Evolutionary conservation across 352 stramenopile species (phyloP).

Genomic region (Globisporangium cederbergense): DNA sequence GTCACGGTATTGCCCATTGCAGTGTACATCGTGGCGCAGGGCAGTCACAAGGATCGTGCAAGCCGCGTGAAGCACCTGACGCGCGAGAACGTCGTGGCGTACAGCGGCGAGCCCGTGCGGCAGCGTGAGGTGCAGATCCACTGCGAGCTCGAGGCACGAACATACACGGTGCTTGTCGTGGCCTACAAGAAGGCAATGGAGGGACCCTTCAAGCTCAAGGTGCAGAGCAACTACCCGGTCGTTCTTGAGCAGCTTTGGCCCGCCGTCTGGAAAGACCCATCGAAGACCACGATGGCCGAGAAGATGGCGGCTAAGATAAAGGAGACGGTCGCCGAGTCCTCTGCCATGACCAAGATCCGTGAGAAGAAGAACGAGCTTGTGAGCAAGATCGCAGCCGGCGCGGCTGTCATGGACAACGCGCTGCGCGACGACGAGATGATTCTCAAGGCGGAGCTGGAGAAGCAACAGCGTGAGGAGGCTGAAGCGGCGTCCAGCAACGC

Average conservation of each 20-base stretch:
- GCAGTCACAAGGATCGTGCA: conserved; percentile 48
- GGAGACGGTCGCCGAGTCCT: conserved; percentile 57
- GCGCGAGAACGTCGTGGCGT: conserved; percentile 70
- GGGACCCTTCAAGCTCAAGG: conserved; percentile 80
- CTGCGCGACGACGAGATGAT: conserved; percentile 63
- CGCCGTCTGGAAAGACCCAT: conserved; percentile 62
- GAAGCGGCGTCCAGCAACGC: conserved; percentile 11
- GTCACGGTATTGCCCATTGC: conserved; percentile 65
- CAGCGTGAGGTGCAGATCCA: conserved; percentile 76
- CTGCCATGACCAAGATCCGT: conserved; percentile 41
- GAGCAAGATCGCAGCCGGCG: conserved; percentile 59
- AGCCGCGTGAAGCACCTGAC: conserved; percentile 56
- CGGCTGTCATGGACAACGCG: conserved; percentile 60
- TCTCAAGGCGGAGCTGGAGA: conserved; percentile 53
- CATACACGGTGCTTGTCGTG: conserved; percentile 87
- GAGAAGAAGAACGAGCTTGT: conserved; percentile 76
- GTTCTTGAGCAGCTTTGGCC: conserved; percentile 78
- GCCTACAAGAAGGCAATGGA: conserved; percentile 90
- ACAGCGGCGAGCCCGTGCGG: conserved; percentile 69
- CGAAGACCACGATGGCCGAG: conserved; percentile 40
- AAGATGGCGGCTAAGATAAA: conserved; percentile 66
- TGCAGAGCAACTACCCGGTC: conserved; percentile 87
- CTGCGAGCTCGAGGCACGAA: conserved; percentile 65
- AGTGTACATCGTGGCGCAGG: conserved; percentile 65
- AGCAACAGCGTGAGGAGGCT: conserved; percentile 42